Evolutionary conservation across 23 red algal genomes (phyloP), one percentile per base, ranked within the genome.

Genomic region (Gracilaria gracilis): DNA sequence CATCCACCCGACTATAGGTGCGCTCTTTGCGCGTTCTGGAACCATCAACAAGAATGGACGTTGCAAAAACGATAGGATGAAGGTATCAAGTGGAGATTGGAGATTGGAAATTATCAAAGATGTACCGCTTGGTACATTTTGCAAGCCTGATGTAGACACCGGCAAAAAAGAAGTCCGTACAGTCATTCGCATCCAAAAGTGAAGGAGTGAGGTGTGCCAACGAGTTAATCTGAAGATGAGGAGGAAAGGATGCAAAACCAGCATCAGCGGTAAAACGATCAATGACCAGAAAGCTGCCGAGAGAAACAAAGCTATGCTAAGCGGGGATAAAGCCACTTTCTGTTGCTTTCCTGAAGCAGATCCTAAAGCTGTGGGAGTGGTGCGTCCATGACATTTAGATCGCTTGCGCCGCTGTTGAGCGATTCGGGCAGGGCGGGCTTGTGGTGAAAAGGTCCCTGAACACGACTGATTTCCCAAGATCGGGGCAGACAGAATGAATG

Each of bases 1-100:
- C 38, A 90, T 90, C 87, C 87, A 90, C 21, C 87, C 87, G 61
- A 90, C 50, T 21, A 90, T 19, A 5, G 87, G 87, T 23, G 74
- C 53, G 17, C 25, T 42, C 37, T 55, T 57, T 19, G 87, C 87
- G 75, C 87, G 87, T 21, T 57, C 32, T 34, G 87, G 87, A 39
- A 80, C 53, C 25, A 90, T 65, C 21, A 90, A 49, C 6, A 48
- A 75, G 42, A 72, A 74, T 23, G 71, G 57, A 9, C 49, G 54
- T 19, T 40, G 87, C 38, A 90, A 29, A 47, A 69, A 67, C 57
- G 87, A 47, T 3, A 90, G 87, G 21, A 71, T 39, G 38, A 90
- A 81, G 5, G 74, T 81, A 29, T 90, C 87, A 8, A 90, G 36
- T 1, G 87, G 76, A 46, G 87, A 90, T 55, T 90, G 87, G 19